Base-by-base conservation (phyloP, 2,329 filamentous ascomycete genomes). In the Metarhizium album region DNA sequence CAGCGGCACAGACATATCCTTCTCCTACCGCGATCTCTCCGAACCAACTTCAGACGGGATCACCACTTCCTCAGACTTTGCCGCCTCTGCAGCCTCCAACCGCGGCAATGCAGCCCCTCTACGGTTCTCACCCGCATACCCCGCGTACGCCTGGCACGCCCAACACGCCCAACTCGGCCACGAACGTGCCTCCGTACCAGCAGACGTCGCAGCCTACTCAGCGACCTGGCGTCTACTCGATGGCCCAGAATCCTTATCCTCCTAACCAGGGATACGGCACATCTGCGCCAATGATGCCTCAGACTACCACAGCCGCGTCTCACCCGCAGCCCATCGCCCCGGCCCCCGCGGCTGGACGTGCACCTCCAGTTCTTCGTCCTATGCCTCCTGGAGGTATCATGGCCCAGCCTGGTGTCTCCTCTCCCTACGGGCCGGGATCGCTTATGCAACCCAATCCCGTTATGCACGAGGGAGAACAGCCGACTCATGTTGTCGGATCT, bases 401-500 rank as follows among this genome's bases (percentile, higher is more conserved):
- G 70, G 73, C 75, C 24, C 78, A 81, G 64, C 70, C 73, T 8
- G 75, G 75, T 37, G 72, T 82, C 60, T 69, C 69, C 18, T 80
- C 78, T 35, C 79, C 82, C 6, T 86, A 85, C 60, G 79, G 75
- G 49, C 76, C 78, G 54, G 71, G 71, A 67, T 70, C 73, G 6
- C 67, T 79, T 58, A 80, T 83, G 75, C 71, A 74, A 50, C 78
- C 73, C 63, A 74, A 72, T 58, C 71, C 72, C 58, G 76, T 79
- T 59, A 66, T 78, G 53, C 74, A 73, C 53, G 80, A 80, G 46
- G 70, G 68, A 33, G 80, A 84, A 13, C 81, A 83, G 60, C 87
- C 87, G 16, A 93, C 89, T 31, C 91, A 96, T 64, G 91, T 96
- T 46, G 91, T 97, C 50, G 91, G 91, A 49, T 95, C 90, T 24